These are phyloP conservation scores for Dysphania ambrosioides DNA, from an alignment of 148 eudicot species.

Conservation along the genomic window DNA sequence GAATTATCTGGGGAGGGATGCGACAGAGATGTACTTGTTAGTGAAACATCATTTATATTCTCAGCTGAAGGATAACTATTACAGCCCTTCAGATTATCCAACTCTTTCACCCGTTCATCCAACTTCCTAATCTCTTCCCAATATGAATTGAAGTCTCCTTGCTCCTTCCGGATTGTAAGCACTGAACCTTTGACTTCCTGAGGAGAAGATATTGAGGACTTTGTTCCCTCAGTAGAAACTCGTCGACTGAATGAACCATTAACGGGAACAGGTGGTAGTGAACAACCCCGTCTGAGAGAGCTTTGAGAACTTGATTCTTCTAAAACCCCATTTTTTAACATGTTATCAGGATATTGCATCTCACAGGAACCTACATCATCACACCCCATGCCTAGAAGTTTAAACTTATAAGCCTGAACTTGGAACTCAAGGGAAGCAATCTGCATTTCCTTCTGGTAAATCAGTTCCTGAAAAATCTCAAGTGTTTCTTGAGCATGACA, in stretches of 20 bases:
- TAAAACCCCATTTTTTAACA: conserved; percentile 35
- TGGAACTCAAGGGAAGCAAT: conserved; percentile 74
- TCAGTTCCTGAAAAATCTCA: conserved; percentile 58
- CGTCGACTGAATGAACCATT: conserved; percentile 35
- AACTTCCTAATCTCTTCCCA: conserved; percentile 73
- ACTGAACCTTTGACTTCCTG: conserved; percentile 32
- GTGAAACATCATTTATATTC: conserved; percentile 11
- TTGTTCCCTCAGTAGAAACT: conserved; percentile 37
- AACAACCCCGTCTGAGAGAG: conserved; percentile 41
- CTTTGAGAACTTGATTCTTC: conserved; percentile 32
- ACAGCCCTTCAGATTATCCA: conserved; percentile 31
- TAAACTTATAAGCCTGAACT: conserved; percentile 73
- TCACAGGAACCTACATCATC: conserved; percentile 44
- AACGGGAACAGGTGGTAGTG: conserved; percentile 39
- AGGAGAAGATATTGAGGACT: conserved; percentile 32
- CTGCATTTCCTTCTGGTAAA: conserved; percentile 90
- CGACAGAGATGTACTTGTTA: conserved; percentile 13
- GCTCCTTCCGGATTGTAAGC: conserved; percentile 24
- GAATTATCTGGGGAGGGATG: conserved; percentile 26
- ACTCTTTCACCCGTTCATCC: conserved; percentile 60
- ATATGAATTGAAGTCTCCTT: conserved; percentile 45
- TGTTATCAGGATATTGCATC: conserved; percentile 52
- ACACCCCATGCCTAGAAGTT: conserved; percentile 65
- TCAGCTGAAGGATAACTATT: conserved; percentile 6
- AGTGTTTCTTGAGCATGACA: conserved; percentile 73